Conservation (phyloP, 75 land plant species). For the Cupressus sempervirens region DNA sequence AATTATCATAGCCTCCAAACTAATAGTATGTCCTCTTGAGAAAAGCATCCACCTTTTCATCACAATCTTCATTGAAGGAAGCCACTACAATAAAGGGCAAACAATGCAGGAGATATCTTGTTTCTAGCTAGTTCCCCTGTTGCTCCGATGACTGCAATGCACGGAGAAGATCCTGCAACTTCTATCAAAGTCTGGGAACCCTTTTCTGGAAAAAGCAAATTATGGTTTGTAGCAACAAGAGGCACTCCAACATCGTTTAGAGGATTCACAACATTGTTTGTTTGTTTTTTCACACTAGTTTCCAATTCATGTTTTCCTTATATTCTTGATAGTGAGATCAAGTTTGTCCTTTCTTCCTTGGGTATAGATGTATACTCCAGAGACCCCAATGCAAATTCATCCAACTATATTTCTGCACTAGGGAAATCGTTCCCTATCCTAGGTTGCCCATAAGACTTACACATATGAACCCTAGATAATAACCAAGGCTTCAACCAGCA, state of each 20-base stretch:
- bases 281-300: background rate
- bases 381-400: background rate
- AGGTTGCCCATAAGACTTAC: background rate
- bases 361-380: background rate
- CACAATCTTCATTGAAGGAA: slow-evolving; percentile 65
- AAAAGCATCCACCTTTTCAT: slow-evolving; percentile 54
- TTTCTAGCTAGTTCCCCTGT: slow-evolving; percentile 74
- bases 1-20: slow-evolving; percentile 54
- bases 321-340: background rate
- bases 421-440: background rate
- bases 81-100: slow-evolving; percentile 69
- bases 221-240: background rate
- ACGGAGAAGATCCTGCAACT: slow-evolving; percentile 26
- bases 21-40: slow-evolving; percentile 49
- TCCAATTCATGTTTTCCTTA: background rate
- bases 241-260: background rate
- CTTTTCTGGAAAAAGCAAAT: background rate
- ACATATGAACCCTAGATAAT: background rate
- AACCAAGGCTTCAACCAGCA: slow-evolving; percentile 6
- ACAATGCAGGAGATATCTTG: slow-evolving; percentile 78
- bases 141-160: slow-evolving; percentile 63
- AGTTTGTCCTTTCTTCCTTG: background rate
- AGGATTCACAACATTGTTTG: background rate
- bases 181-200: background rate
- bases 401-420: background rate